Conservation (phyloP, 257 asterid genomes). For the Fraxinus pennsylvanica region DNA sequence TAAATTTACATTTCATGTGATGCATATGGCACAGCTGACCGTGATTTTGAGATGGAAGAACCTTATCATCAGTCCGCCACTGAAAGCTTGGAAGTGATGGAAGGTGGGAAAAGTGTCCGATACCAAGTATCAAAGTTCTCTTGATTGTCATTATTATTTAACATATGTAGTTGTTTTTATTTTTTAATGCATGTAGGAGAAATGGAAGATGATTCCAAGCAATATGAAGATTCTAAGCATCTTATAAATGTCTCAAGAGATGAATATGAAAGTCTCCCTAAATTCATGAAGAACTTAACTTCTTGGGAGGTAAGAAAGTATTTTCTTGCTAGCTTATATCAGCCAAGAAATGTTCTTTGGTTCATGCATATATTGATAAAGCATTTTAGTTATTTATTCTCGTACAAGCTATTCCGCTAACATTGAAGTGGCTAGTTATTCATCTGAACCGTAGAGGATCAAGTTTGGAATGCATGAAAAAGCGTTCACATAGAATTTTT, state of each 20-base stretch:
- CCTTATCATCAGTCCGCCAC: conserved; percentile 30
- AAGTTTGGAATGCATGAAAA: not conserved
- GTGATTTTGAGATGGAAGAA: conserved; percentile 35
- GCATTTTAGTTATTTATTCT: not conserved
- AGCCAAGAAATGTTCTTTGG: not conserved
- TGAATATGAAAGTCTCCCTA: conserved; percentile 82
- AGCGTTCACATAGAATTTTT: not conserved
- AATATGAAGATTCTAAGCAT: conserved; percentile 36
- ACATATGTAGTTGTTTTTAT: conserved; percentile 21
- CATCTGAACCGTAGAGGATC: not conserved
- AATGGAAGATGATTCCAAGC: conserved; percentile 28
- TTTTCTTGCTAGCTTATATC: not conserved
- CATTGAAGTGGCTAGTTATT: not conserved
- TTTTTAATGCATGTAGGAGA: conserved; percentile 33
- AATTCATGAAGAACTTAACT: conserved; percentile 65
- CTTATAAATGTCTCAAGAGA: conserved; percentile 46
- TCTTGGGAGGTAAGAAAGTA: conserved; percentile 74
- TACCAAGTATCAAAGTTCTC: not conserved
- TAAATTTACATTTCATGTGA: not conserved
- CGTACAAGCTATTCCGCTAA: not conserved
- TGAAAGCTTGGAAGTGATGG: conserved; percentile 24
- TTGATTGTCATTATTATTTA: not conserved
- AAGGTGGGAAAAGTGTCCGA: conserved; percentile 35
- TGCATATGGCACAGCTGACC: conserved; percentile 41
- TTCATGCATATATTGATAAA: not conserved